Conservation (phyloP, 352 stramenopile genomes). For the Blastocystis sp. region DNA sequence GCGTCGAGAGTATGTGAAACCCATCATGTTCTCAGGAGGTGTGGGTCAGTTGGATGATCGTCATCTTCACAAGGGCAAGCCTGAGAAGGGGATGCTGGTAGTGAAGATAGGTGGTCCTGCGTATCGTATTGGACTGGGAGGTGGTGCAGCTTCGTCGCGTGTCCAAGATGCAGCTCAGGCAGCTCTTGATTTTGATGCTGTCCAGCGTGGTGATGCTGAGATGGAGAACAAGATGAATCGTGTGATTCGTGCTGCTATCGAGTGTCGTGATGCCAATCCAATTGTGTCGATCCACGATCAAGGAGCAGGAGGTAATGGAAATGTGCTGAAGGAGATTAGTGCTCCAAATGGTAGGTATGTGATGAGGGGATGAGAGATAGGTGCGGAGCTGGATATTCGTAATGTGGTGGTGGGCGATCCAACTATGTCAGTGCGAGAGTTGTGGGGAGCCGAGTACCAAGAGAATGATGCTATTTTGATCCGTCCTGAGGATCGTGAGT, state of each 20-base stretch:
- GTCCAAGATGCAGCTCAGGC: slow-evolving; percentile 85
- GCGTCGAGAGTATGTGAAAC: slow-evolving; percentile 96
- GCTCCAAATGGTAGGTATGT: slow-evolving; percentile 84
- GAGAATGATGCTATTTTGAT: slow-evolving; percentile 96
- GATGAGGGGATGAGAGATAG: too few species aligned
- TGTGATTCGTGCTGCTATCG: slow-evolving; percentile 91
- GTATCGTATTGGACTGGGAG: slow-evolving; percentile 97
- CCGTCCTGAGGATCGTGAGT: slow-evolving; percentile 74
- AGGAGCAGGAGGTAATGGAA: slow-evolving; percentile 94
- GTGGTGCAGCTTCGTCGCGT: slow-evolving; percentile 87
- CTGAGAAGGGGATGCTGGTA: slow-evolving; percentile 89
- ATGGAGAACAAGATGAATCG: slow-evolving; percentile 99
- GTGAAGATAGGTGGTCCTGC: slow-evolving; percentile 93
- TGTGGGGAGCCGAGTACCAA: slow-evolving; percentile 98
- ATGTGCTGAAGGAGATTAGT: slow-evolving; percentile 99
- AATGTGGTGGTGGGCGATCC: slow-evolving; percentile 87
- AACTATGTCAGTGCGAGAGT: slow-evolving; percentile 92
- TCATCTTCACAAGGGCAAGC: slow-evolving; percentile 85
- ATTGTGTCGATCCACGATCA: slow-evolving; percentile 99
- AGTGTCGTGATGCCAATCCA: slow-evolving; percentile 89
- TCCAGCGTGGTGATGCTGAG: slow-evolving; percentile 95
- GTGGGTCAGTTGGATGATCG: slow-evolving; percentile 86
- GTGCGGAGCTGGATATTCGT: slow-evolving; percentile 88
- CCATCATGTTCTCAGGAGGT: slow-evolving; percentile 98
- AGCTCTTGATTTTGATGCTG: slow-evolving; percentile 94